Evolutionary conservation across 2,329 filamentous ascomycete genomes (phyloP).

Genomic region (Aureobasidium sp.): DNA sequence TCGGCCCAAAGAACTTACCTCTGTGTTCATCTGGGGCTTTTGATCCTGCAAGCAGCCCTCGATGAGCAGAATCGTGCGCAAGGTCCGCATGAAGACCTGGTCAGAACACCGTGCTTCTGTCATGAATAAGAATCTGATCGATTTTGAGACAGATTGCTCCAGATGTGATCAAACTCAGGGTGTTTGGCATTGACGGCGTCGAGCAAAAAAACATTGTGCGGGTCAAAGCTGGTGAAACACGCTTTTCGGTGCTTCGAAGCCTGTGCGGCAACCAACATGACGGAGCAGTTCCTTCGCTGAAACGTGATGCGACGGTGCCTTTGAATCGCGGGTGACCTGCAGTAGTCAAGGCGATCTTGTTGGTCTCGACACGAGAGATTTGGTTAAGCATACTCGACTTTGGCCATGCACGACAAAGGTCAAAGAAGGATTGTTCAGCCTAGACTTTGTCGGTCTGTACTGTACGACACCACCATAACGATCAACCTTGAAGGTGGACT

Average conservation of each 20-base stretch:
- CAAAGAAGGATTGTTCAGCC: not conserved
- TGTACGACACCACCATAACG: not conserved
- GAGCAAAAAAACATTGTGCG: not conserved
- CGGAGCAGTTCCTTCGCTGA: not conserved
- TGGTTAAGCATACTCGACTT: not conserved
- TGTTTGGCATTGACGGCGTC: conserved; percentile 4
- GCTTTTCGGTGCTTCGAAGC: not conserved
- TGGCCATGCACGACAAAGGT: not conserved
- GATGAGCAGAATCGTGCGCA: conserved; percentile 1
- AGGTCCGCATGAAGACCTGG: not conserved
- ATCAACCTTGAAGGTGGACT: not conserved
- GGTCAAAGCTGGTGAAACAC: not conserved
- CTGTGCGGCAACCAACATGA: conserved; percentile 4
- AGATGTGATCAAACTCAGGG: not conserved
- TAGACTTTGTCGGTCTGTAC: not conserved
- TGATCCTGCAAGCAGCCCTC: not conserved
- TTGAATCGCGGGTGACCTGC: not conserved
- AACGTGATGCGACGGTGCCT: conserved; percentile 2
- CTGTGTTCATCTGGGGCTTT: conserved; percentile 1
- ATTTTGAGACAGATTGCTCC: not conserved
- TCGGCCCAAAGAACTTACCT: not conserved
- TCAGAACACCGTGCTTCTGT: not conserved
- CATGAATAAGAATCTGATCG: not conserved
- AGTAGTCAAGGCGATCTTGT: not conserved
- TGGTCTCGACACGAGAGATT: not conserved